Evolutionary conservation across 805 yeast species (phyloP).

Genomic region (Barnettozyma pratensis): DNA sequence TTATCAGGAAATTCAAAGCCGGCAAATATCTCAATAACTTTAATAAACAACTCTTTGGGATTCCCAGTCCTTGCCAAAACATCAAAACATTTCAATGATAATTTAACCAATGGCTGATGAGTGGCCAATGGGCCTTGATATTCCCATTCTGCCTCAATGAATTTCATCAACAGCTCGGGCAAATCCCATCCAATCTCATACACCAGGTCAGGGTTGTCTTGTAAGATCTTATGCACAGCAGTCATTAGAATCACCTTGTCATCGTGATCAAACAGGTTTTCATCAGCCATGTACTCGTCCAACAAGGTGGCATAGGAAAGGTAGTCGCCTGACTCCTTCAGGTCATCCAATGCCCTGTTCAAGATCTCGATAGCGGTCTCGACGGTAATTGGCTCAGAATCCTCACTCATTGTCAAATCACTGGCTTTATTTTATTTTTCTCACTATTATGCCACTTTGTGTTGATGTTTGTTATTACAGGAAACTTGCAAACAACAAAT

Average conservation of each 20-base stretch:
- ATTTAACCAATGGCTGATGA: conserved; percentile 11
- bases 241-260: conserved; percentile 49
- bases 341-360: conserved; percentile 2
- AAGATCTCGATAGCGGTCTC: conserved; percentile 2
- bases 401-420: not conserved
- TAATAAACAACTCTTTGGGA: conserved; percentile 73
- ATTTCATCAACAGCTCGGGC: conserved; percentile 61
- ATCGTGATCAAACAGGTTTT: conserved; percentile 37
- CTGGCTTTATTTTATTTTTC: not conserved
- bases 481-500: too few species aligned
- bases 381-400: not conserved
- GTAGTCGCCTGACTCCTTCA: conserved; percentile 48
- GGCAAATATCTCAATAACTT: conserved; percentile 59
- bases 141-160: conserved; percentile 38
- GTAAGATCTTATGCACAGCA: conserved; percentile 39
- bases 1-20: conserved; percentile 25
- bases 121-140: conserved; percentile 34
- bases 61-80: conserved; percentile 65
- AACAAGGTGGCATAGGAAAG: conserved; percentile 68
- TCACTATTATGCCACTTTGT: too few species aligned
- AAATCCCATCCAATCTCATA: conserved; percentile 87
- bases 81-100: conserved; percentile 46
- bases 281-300: conserved; percentile 54
- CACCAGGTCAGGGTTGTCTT: conserved; percentile 42
- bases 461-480: too few species aligned